Evolutionary conservation across 2,329 filamentous ascomycete genomes (phyloP).

Genomic region (Talaromyces sp.): DNA sequence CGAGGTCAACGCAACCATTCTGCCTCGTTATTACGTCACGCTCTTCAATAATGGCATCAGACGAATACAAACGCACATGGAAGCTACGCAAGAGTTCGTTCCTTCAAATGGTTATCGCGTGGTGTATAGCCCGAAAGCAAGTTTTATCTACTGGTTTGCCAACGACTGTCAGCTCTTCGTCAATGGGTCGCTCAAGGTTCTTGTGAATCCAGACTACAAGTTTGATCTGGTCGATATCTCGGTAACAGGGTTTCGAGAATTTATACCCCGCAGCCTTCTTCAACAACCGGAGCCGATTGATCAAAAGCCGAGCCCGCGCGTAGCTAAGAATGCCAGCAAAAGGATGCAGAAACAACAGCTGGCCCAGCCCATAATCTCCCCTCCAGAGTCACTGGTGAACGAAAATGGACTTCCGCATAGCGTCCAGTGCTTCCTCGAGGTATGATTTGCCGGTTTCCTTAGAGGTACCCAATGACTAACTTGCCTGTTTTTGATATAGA

Average conservation of each 20-base stretch:
- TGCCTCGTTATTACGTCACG: slow-evolving; percentile 85
- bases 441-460: slow-evolving; percentile 33
- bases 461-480: slow-evolving; percentile 19
- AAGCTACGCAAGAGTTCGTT: slow-evolving; percentile 59
- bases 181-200: slow-evolving; percentile 70
- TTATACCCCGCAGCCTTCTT: slow-evolving; percentile 65
- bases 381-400: slow-evolving; percentile 44
- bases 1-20: slow-evolving; percentile 75
- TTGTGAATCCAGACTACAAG: slow-evolving; percentile 74
- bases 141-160: slow-evolving; percentile 84
- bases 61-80: slow-evolving; percentile 80
- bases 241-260: slow-evolving; percentile 75
- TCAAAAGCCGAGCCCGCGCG: slow-evolving; percentile 57
- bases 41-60: slow-evolving; percentile 84
- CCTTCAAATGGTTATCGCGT: slow-evolving; percentile 64
- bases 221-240: slow-evolving; percentile 83
- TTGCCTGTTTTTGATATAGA: slow-evolving; percentile 38
- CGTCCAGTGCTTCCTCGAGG: slow-evolving; percentile 62
- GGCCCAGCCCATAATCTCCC: slow-evolving; percentile 41
- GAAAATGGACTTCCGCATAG: slow-evolving; percentile 55
- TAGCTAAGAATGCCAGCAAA: slow-evolving; percentile 55
- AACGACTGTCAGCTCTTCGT: slow-evolving; percentile 79
- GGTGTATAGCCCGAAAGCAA: slow-evolving; percentile 73
- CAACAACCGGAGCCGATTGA: slow-evolving; percentile 49
- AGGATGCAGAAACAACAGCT: slow-evolving; percentile 47